Evolutionary conservation across 2,329 filamentous ascomycete species (phyloP).

Genomic region (Aspergillus amoenus): DNA sequence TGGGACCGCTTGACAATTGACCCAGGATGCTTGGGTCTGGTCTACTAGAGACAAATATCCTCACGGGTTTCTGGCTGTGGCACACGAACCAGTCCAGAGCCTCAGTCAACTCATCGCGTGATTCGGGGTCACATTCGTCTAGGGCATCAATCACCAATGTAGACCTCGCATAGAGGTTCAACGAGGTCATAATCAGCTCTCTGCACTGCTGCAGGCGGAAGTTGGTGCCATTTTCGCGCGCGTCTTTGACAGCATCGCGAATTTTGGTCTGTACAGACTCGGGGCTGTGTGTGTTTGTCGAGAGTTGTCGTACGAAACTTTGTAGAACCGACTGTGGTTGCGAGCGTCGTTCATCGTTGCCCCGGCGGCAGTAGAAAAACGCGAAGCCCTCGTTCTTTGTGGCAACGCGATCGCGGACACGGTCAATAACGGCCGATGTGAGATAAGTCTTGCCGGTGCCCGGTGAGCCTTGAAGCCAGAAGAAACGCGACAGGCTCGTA

Average conservation of each 20-base stretch:
- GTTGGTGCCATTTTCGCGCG: neutral
- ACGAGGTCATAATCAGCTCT: conserved; percentile 18
- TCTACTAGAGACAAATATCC: conserved; percentile 37
- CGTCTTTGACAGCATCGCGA: neutral
- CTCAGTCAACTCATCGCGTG: conserved; percentile 27
- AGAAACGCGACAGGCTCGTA: conserved; percentile 13
- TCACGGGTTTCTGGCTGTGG: conserved; percentile 25
- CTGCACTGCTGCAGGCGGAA: neutral
- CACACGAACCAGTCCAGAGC: conserved; percentile 23
- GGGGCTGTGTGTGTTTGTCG: conserved; percentile 17
- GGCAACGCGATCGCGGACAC: conserved; percentile 9
- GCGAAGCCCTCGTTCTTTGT: neutral
- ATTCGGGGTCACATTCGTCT: conserved; percentile 34
- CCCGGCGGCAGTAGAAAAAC: neutral
- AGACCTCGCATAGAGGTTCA: conserved; percentile 29
- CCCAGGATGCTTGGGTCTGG: conserved; percentile 29
- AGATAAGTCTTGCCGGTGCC: conserved; percentile 31
- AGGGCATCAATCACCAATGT: conserved; percentile 38
- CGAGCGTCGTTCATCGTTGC: conserved; percentile 13
- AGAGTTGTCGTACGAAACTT: conserved; percentile 32
- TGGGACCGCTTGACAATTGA: conserved; percentile 44
- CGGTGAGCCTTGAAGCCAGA: conserved; percentile 23
- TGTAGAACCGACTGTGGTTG: conserved; percentile 31
- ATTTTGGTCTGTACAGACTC: conserved; percentile 16
- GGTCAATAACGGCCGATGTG: conserved; percentile 26